Evolutionary conservation across 2,329 filamentous ascomycete genomes (phyloP).

Genomic region (Scedosporium dehoogii): DNA sequence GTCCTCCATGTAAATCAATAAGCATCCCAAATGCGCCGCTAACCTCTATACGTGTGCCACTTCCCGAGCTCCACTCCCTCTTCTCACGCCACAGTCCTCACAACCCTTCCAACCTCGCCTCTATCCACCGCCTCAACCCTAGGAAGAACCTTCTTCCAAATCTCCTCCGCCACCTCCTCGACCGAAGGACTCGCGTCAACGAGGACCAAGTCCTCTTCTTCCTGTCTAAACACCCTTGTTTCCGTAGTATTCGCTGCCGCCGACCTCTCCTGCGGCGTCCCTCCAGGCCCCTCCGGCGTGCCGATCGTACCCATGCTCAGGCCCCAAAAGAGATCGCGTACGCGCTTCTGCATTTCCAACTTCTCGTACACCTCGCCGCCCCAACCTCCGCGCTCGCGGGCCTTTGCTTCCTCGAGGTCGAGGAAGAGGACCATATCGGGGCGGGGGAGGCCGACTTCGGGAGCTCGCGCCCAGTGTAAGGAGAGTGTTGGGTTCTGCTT

Average conservation of each 20-base stretch:
- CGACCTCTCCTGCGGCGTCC: slow-evolving; percentile 9
- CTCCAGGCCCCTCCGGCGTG: slow-evolving; percentile 22
- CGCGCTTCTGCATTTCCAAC: slow-evolving; percentile 68
- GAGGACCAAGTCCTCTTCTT: slow-evolving; percentile 43
- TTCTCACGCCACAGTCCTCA: slow-evolving; percentile 29
- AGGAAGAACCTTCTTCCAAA: slow-evolving; percentile 42
- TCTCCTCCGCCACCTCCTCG: slow-evolving; percentile 45
- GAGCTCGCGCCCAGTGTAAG: slow-evolving; percentile 71
- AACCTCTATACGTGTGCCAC: not conserved
- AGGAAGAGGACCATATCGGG: slow-evolving; percentile 86
- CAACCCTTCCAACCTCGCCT: slow-evolving; percentile 34
- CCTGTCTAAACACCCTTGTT: slow-evolving; percentile 30
- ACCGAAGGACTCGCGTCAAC: slow-evolving; percentile 43
- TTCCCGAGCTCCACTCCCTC: not conserved
- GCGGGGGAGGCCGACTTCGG: slow-evolving; percentile 76
- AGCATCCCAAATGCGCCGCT: not conserved
- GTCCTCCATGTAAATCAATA: not conserved
- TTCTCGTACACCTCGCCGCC: slow-evolving; percentile 85
- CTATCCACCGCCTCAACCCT: slow-evolving; percentile 38
- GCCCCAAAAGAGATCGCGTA: slow-evolving; percentile 62
- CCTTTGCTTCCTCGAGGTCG: slow-evolving; percentile 65
- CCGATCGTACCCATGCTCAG: slow-evolving; percentile 30
- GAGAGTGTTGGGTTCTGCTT: slow-evolving; percentile 64
- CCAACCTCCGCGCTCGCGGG: slow-evolving; percentile 71
- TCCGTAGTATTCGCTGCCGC: slow-evolving; percentile 10